Conservation (phyloP, 345 rosid genomes). For the Linum tenue region DNA sequence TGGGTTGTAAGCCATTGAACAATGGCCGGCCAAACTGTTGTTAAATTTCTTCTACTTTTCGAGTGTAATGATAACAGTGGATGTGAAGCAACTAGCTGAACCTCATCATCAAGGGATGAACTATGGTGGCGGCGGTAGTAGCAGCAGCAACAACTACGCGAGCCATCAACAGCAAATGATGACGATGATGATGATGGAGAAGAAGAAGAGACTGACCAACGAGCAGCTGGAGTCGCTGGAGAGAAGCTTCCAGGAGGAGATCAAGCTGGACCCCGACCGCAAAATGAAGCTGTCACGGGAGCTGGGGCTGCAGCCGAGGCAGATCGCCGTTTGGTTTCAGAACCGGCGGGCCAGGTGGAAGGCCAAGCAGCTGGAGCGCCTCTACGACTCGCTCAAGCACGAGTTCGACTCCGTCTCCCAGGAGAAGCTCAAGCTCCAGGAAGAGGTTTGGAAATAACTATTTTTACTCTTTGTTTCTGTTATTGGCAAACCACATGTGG, state of each 20-base stretch:
- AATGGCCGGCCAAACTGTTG: no score
- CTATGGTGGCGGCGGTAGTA: slow-evolving; percentile 15
- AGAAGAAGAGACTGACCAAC: slow-evolving; percentile 63
- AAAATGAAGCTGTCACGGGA: slow-evolving; percentile 76
- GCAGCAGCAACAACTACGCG: slow-evolving; percentile 1
- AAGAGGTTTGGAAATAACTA: slow-evolving; percentile 43
- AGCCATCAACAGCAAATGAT: not conserved
- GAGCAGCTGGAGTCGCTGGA: slow-evolving; percentile 67
- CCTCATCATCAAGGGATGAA: not conserved
- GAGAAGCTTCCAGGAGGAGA: slow-evolving; percentile 77
- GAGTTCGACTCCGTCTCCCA: slow-evolving; percentile 49
- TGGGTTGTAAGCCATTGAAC: no score
- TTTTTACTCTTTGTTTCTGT: not conserved
- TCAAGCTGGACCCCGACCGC: slow-evolving; percentile 67
- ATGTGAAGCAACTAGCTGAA: slow-evolving; percentile 30
- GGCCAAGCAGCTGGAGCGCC: slow-evolving; percentile 67
- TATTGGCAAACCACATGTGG: no score
- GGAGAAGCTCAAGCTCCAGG: slow-evolving; percentile 69
- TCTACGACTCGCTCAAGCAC: slow-evolving; percentile 57
- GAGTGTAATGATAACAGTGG: slow-evolving; percentile 14
- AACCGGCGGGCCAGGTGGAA: slow-evolving; percentile 89
- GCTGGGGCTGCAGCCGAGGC: slow-evolving; percentile 80
- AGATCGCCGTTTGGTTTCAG: slow-evolving; percentile 91
- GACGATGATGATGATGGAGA: slow-evolving; percentile 21
- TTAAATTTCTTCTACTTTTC: no score